These are phyloP conservation scores for Solanum dulcamara DNA, from an alignment of 257 asterid species.

Conservation along the genomic window DNA sequence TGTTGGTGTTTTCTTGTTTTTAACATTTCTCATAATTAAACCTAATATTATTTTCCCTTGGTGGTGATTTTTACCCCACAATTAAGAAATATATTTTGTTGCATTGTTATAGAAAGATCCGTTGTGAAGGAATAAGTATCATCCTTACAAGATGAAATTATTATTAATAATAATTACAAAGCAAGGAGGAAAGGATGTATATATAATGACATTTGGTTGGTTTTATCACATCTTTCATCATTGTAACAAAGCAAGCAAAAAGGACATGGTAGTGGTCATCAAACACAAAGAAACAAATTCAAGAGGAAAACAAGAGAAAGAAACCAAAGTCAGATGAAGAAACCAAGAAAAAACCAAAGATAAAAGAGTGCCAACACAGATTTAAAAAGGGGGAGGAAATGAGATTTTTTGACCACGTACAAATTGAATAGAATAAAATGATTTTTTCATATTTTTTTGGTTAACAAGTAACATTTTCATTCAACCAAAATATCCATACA, in stretches of 20 bases:
- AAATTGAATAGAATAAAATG: too few species aligned
- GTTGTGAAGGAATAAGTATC: not conserved
- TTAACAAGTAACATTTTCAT: too few species aligned
- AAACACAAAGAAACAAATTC: not conserved
- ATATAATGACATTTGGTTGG: not conserved
- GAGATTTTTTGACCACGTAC: not conserved
- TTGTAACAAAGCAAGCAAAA: not conserved
- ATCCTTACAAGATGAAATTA: not conserved
- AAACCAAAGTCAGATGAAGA: not conserved
- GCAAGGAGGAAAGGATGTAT: not conserved
- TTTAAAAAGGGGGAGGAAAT: too few species aligned
- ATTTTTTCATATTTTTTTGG: too few species aligned
- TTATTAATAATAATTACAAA: not conserved
- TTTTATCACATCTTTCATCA: not conserved
- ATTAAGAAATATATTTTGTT: not conserved
- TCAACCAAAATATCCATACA: too few species aligned
- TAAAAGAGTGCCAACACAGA: not conserved
- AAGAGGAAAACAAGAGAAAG: not conserved
- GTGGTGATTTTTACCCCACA: not conserved
- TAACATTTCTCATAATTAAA: not conserved
- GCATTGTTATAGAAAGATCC: not conserved
- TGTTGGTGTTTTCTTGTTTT: not conserved
- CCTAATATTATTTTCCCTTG: too few species aligned
- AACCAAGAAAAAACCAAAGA: not conserved
- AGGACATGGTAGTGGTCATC: not conserved